Base-by-base conservation (phyloP, 495 filamentous ascomycete genomes). In the Friedmanniomyces endolithicus region DNA sequence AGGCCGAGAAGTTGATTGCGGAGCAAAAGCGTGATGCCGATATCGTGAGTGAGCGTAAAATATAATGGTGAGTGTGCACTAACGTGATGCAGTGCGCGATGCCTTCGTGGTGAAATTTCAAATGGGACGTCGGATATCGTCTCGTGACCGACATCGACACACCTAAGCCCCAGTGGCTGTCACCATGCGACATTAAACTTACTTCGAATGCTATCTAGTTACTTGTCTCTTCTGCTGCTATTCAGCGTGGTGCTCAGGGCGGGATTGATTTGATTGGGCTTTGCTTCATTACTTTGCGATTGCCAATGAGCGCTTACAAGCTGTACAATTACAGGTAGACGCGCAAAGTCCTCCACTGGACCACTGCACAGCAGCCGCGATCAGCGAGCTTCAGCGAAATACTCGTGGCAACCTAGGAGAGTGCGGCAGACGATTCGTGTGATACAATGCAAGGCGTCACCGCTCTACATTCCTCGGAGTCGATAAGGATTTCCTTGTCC, bases 11-110 rank as follows among this genome's bases (percentile, higher is more conserved):
- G 51, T 20, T 53, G 37, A 46, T 52, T 20, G 52, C 44, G 27
- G 53, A 56, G 45, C 43, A 40, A 27, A 56, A 37, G 53, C 25
- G 53, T 16, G 53, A 56, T 35, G 45, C 53, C 1, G 53, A 56
- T 56, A 56, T 56, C 35, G 53, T 56, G 39, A 24, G 44, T 50
- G 47, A 24, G 25, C 29, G 31, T 11, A 1, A 6, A 7, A 46
- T n/a, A 6, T 45, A 37, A 2, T 14, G 40, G 7, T 22, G 2
- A n/a, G n/a, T 3, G 35, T 29, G 2, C 11, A 33, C 50, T 44
- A 6, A 41, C 50, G 17, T 52, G 6, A 17, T 17, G 11, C 22
- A 52, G 39, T 52, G 33, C 20, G 39, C 50, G 19, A 23, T 41
- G 33, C 39, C 50, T 8, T 20, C 35, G 17, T 52, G 39, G 50